Conservation (phyloP, 1,139 yeast genomes). For the Suhomyces atakaporum region DNA sequence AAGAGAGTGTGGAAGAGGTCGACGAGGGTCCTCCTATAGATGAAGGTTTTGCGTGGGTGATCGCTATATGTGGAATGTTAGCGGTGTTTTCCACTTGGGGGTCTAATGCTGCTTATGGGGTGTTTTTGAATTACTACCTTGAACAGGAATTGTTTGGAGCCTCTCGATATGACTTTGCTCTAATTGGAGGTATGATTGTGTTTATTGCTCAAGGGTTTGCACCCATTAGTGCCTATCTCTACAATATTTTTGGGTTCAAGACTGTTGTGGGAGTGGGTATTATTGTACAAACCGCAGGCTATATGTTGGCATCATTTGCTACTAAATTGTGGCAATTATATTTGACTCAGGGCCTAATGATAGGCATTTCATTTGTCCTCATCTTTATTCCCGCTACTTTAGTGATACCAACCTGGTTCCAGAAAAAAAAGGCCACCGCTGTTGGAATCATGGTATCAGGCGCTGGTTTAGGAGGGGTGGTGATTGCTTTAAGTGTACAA, state of each 20-base stretch:
- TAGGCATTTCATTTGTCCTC: constrained; percentile 62
- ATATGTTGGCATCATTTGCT: constrained; percentile 65
- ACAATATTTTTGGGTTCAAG: constrained; percentile 37
- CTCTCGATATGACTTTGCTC: constrained; percentile 59
- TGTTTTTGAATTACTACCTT: constrained; percentile 60
- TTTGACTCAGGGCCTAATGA: constrained; percentile 66
- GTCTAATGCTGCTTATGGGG: constrained; percentile 67
- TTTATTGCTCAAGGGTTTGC: constrained; percentile 59
- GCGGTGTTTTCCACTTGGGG: constrained; percentile 70
- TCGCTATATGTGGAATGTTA: constrained; percentile 54
- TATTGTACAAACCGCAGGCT: constrained; percentile 54
- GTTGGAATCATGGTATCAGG: constrained; percentile 64
- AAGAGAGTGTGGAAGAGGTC: constrained; percentile 7
- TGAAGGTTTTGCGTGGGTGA: constrained; percentile 72
- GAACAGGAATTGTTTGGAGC: constrained; percentile 50
- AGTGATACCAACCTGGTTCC: constrained; percentile 65
- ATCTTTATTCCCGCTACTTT: constrained; percentile 61
- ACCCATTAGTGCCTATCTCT: constrained; percentile 48
- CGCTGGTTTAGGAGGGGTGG: constrained; percentile 66
- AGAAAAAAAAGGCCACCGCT: constrained; percentile 56
- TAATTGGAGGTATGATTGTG: constrained; percentile 67
- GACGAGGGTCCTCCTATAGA: constrained; percentile 56
- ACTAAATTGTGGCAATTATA: constrained; percentile 64
- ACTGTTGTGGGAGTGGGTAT: constrained; percentile 49
- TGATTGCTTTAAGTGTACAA: constrained; percentile 52